Conservation (phyloP, 1,284 basidiomycete species). For the Salmacisia buchloeana region DNA sequence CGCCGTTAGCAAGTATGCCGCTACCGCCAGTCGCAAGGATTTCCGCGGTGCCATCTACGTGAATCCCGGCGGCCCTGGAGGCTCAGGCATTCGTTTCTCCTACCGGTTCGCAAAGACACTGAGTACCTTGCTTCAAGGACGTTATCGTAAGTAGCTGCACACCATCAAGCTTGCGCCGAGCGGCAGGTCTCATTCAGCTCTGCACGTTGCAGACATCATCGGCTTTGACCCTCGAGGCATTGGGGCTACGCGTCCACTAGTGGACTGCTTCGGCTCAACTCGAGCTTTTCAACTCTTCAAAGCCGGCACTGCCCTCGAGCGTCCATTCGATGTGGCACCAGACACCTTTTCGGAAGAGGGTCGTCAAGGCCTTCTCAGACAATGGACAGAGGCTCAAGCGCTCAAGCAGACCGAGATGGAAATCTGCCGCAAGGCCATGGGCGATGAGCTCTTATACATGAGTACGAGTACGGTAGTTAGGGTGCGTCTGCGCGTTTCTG, state of each 20-base stretch:
- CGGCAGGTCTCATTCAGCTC: neutral
- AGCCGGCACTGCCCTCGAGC: conserved; percentile 52
- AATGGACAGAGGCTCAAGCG: conserved; percentile 50
- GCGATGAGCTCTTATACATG: conserved; percentile 54
- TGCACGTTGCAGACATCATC: conserved; percentile 50
- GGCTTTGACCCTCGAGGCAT: conserved; percentile 56
- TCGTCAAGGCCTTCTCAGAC: conserved; percentile 46
- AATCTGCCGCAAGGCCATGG: conserved; percentile 53
- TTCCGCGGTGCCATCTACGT: conserved; percentile 6
- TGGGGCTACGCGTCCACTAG: conserved; percentile 51
- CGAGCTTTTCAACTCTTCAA: conserved; percentile 49
- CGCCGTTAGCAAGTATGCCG: conserved; percentile 42
- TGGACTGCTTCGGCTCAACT: conserved; percentile 50
- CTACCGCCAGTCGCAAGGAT: conserved; percentile 7
- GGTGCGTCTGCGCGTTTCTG: too few species aligned
- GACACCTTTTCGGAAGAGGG: conserved; percentile 28
- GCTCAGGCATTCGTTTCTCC: neutral
- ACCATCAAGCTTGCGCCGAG: neutral
- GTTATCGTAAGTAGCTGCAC: neutral
- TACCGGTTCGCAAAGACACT: conserved; percentile 1
- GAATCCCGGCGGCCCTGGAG: conserved; percentile 13
- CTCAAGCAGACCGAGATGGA: conserved; percentile 51
- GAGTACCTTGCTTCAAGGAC: neutral
- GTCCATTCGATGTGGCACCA: conserved; percentile 50
- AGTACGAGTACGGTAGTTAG: conserved; percentile 54